A percentile compares a stretch with the other conserved stretches of the same genome.
Evolutionary conservation across 2,329 filamentous ascomycete species (phyloP).

Genomic region (Furcasterigmium furcatum): DNA sequence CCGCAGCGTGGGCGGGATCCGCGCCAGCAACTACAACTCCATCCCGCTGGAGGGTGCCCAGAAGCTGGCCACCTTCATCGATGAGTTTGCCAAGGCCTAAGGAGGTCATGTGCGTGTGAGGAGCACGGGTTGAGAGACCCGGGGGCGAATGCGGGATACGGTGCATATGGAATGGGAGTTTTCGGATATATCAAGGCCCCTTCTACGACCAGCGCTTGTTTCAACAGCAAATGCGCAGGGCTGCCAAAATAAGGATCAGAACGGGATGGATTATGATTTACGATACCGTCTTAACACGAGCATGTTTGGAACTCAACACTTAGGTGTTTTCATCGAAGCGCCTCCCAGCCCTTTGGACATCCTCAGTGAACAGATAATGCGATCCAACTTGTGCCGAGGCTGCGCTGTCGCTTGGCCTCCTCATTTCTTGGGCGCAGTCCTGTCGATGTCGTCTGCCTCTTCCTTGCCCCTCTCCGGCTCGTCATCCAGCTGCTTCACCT

Average conservation of each 20-base stretch:
- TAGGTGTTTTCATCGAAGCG: no score
- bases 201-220: background rate
- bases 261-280: background rate
- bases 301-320: no score
- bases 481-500: slow-evolving; percentile 24
- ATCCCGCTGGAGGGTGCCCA: slow-evolving; percentile 65
- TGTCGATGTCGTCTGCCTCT: no score
- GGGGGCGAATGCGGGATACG: no score
- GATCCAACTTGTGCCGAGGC: no score
- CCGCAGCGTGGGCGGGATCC: slow-evolving; percentile 79
- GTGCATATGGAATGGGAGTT: background rate
- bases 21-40: slow-evolving; percentile 87
- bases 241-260: background rate
- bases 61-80: slow-evolving; percentile 64
- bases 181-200: no score
- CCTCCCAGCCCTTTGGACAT: no score
- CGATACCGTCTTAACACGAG: background rate
- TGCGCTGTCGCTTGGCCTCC: no score
- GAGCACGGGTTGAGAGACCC: background rate
- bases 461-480: slow-evolving; percentile 27
- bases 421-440: no score
- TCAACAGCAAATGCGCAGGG: slow-evolving; percentile 1
- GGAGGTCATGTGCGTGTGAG: no score
- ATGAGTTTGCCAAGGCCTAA: slow-evolving; percentile 43
- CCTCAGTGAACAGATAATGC: no score